Percentiles rank a stretch among this genome's conserved stretches.
Evolutionary conservation across 2,329 filamentous ascomycete genomes (phyloP).

Genomic region (Fusarium coicis): DNA sequence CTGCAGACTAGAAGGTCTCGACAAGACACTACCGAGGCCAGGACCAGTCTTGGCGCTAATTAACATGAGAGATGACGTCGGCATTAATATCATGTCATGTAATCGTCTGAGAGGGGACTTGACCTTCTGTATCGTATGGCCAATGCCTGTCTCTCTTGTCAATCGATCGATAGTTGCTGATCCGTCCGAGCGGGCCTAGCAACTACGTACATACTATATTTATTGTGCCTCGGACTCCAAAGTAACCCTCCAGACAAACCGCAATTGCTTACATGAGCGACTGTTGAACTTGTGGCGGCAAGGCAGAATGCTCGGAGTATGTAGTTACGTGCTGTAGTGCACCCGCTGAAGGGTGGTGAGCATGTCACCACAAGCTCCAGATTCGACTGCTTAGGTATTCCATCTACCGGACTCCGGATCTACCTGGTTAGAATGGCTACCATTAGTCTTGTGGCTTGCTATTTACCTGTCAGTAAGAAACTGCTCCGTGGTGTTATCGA

Average conservation of each 20-base stretch:
- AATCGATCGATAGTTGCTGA: neutral
- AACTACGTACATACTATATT: neutral
- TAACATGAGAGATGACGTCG: conserved; percentile 30
- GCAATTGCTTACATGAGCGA: neutral
- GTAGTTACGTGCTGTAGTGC: neutral
- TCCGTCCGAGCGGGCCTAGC: neutral
- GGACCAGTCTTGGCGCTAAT: conserved; percentile 14
- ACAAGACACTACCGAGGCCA: conserved; percentile 29
- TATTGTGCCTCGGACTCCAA: neutral
- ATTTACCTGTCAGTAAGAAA: neutral
- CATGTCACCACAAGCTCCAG: neutral
- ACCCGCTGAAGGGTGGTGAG: neutral
- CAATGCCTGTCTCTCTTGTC: neutral
- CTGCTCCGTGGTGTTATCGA: neutral
- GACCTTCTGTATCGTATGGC: neutral
- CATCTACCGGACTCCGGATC: neutral
- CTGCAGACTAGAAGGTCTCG: conserved; percentile 29
- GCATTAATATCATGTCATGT: conserved; percentile 4
- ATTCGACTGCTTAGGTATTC: neutral
- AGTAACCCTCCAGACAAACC: neutral
- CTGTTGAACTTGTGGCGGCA: neutral
- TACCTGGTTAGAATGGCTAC: neutral
- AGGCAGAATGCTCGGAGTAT: neutral
- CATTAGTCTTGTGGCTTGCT: neutral
- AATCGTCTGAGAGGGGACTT: neutral